Base-by-base conservation (phyloP, 495 filamentous ascomycete species). In the Penicillium salamii region DNA sequence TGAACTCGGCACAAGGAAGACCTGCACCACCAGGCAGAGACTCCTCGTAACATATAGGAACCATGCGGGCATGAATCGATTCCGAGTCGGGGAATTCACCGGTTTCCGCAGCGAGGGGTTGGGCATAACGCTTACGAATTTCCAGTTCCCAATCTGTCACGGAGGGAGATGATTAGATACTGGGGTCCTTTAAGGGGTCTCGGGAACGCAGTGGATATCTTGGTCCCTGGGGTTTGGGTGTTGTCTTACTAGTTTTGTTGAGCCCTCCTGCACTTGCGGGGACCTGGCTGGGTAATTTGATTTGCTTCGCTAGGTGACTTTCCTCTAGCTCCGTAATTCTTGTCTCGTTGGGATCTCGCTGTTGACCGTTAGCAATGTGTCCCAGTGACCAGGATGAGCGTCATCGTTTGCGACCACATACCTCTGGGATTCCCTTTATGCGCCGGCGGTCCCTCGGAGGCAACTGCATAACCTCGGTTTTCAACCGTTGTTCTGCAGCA, bases 401-500 rank as follows among this genome's bases (percentile, higher is more conserved):
- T 50, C 35, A 34, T 12, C 24, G 19, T 42, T 46, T 36, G 15
- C 43, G 21, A 37, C 32, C 21, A 28, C 68, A 54, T 69, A 82
- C 79, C 65, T 83, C 80, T 50, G 75, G 68, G 28, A 95, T 78
- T 42, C 84, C 88, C 68, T 97, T 97, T 48, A 97, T 79, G 50
- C 93, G 81, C 63, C 89, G 80, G 56, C 93, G 78, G 63, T 97
- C 92, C 58, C 93, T 75, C 13, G 85, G 82, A 36, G 86, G 89
- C 28, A 98, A 77, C 61, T 88, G 85, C 93, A 97, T 98, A 38
- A 96, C 85, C 70, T 97, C 91, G 43, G 81, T 86, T 78, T 96
- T 97, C 53, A 97, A 64, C 58, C 88, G 78, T 61, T 92, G 86
- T 68, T 97, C 93, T 29, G 87, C 84, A n/a, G 88, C 84, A 79